A percentile compares a stretch with the other conserved stretches of the same genome.
Evolutionary conservation across 2,329 filamentous ascomycete species (phyloP).

Genomic region (Neonectria magnoliae): DNA sequence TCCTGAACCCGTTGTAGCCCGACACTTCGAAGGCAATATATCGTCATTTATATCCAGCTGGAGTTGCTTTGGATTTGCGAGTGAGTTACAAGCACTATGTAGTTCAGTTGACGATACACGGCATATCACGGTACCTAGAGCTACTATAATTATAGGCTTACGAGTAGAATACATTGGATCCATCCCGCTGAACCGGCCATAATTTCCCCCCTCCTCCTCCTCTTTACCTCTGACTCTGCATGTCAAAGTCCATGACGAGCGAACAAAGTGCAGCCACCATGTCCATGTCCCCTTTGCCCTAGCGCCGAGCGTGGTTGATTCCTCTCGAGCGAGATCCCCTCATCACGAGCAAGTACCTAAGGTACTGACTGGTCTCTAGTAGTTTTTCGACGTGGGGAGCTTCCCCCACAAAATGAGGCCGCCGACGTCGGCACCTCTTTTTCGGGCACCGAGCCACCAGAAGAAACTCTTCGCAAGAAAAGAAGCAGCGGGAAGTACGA

Average conservation of each 20-base stretch:
- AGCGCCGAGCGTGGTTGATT: slow-evolving; percentile 19
- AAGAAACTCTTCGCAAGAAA: slow-evolving; percentile 6
- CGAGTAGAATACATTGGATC: neutral
- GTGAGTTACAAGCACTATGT: neutral
- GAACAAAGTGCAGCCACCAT: neutral
- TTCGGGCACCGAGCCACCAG: slow-evolving; percentile 20
- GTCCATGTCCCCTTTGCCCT: slow-evolving; percentile 30
- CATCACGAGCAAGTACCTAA: neutral
- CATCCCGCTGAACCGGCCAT: neutral
- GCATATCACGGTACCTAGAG: no score
- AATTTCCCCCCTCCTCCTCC: neutral
- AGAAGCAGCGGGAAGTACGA: slow-evolving; percentile 3
- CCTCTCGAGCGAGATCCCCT: neutral
- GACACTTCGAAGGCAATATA: neutral
- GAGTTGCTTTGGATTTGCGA: neutral
- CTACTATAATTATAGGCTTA: neutral
- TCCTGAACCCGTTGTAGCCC: neutral
- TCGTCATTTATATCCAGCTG: neutral
- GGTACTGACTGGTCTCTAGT: no score
- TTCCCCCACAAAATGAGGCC: slow-evolving; percentile 22
- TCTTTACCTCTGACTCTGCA: neutral
- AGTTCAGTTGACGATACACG: no score
- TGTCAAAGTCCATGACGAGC: neutral
- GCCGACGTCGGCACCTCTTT: slow-evolving; percentile 40
- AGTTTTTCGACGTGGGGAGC: neutral